Base-by-base conservation (phyloP, 148 eudicot genomes). In the Bassia scoparia region DNA sequence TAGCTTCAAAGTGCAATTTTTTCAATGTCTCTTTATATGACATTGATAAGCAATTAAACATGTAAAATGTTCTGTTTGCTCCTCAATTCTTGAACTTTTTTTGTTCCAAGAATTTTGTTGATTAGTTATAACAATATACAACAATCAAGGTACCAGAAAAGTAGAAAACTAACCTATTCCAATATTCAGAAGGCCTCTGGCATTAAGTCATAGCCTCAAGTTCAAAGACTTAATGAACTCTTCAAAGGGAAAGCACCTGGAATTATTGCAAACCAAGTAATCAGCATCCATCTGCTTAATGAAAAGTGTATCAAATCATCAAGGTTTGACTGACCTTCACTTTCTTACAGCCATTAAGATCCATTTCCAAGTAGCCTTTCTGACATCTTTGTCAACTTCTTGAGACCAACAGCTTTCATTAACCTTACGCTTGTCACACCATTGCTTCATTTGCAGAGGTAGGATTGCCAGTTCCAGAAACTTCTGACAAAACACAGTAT, bases 121-220 rank as follows among this genome's bases (percentile, higher is more conserved):
- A 54, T 38, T 46, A 26, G 61, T 49, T 6, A 69, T 31, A n/a
- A n/a, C n/a, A n/a, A n/a, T n/a, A 12, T 8, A 41, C 46, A 54
- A 27, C 4, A 17, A 70, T 27, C 16, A 56, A 61, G n/a, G 54
- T 15, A 38, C 38, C 4, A 21, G n/a, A 63, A 38, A 41, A 7
- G 29, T 81, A 41, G 5, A 41, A 41, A 6, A 48, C 16, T 41
- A 8, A 93, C 98, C 98, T 93, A 83, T 93, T 73, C 98, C 98
- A 68, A 95, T 90, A 78, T 93, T 93, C 68, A 89, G 23, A 50
- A 93, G 93, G 58, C 98, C 98, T 82, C 94, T 84, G 98, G 98
- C 49, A 82, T 70, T 76, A 93, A 67, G 74, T 83, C 85, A 68
- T 76, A 81, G 64, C 83, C 61, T 89, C 88, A 74, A 62, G 80